Evolutionary conservation across 2,329 filamentous ascomycete genomes (phyloP).

Genomic region (Metarhizium humberi): DNA sequence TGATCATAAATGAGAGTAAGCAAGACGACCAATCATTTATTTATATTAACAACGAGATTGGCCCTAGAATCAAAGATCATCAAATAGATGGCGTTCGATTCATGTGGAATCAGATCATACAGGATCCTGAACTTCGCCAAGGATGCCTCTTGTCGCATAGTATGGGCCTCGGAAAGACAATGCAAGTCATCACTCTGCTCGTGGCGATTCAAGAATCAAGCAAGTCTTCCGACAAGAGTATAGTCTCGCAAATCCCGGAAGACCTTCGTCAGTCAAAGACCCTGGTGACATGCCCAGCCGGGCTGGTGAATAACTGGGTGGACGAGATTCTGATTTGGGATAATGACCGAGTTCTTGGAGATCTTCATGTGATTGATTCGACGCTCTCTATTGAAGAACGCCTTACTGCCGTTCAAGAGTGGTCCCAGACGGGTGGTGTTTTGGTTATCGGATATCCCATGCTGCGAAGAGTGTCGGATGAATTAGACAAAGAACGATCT

Average conservation of each 20-base stretch:
- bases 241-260: slow-evolving; percentile 59
- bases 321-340: slow-evolving; percentile 69
- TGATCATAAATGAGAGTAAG: slow-evolving; percentile 62
- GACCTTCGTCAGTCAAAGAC: slow-evolving; percentile 53
- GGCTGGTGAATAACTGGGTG: slow-evolving; percentile 72
- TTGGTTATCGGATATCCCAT: slow-evolving; percentile 69
- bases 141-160: slow-evolving; percentile 80
- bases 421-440: slow-evolving; percentile 59
- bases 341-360: slow-evolving; percentile 44
- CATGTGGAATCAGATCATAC: slow-evolving; percentile 77
- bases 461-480: slow-evolving; percentile 37
- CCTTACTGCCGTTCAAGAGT: slow-evolving; percentile 38
- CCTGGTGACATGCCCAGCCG: slow-evolving; percentile 67
- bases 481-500: slow-evolving; percentile 19
- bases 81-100: slow-evolving; percentile 77
- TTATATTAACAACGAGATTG: slow-evolving; percentile 56
- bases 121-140: slow-evolving; percentile 46
- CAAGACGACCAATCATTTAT: slow-evolving; percentile 50
- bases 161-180: slow-evolving; percentile 89
- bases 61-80: slow-evolving; percentile 61
- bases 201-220: slow-evolving; percentile 62
- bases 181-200: slow-evolving; percentile 82
- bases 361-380: slow-evolving; percentile 45
- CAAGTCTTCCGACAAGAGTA: slow-evolving; percentile 42
- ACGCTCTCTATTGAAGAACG: slow-evolving; percentile 27